phyloP scores from a whole-genome alignment of 352 stramenopile genomes.

The Phytopythium kandeliae region DNA sequence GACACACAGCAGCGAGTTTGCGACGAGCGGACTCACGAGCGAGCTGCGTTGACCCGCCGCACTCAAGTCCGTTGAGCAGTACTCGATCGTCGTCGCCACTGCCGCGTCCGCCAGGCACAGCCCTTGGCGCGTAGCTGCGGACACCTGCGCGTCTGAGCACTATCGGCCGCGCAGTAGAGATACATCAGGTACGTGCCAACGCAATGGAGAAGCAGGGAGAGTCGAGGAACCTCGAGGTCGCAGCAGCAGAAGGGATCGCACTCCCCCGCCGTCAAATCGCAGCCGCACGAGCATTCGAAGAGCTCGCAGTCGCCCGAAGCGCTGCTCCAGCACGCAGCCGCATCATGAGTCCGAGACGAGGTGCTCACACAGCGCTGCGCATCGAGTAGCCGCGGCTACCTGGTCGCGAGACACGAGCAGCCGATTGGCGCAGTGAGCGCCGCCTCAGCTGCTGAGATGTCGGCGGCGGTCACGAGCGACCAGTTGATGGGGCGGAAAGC shows the following conservation, averaged over 20 bases:
- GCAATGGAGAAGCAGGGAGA: not conserved
- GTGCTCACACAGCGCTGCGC: not conserved
- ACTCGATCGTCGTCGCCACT: slow-evolving; percentile 19
- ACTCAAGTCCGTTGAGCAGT: slow-evolving; percentile 32
- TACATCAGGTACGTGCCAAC: too few relatives aligned
- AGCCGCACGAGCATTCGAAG: slow-evolving; percentile 38
- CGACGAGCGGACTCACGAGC: slow-evolving; percentile 25
- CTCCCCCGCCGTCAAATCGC: slow-evolving; percentile 35
- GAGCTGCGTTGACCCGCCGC: slow-evolving; percentile 15
- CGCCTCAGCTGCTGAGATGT: slow-evolving; percentile 17
- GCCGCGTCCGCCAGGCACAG: slow-evolving; percentile 11
- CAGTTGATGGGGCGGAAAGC: slow-evolving; percentile 35
- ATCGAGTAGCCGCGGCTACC: slow-evolving; percentile 7
- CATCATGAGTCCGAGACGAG: not conserved
- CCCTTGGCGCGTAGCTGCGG: slow-evolving; percentile 7
- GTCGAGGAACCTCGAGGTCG: slow-evolving; percentile 26
- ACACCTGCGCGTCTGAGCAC: slow-evolving; percentile 25
- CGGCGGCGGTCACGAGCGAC: slow-evolving; percentile 29
- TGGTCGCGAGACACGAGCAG: slow-evolving; percentile 25
- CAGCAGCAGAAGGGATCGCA: slow-evolving; percentile 51
- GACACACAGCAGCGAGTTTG: slow-evolving; percentile 40
- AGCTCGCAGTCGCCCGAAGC: slow-evolving; percentile 17
- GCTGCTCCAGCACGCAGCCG: not conserved
- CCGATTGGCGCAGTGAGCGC: slow-evolving; percentile 25
- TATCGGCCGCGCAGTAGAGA: slow-evolving; percentile 1